Evolutionary conservation across 1,284 basidiomycete species (phyloP).

Genomic region (Ustilago nuda): DNA sequence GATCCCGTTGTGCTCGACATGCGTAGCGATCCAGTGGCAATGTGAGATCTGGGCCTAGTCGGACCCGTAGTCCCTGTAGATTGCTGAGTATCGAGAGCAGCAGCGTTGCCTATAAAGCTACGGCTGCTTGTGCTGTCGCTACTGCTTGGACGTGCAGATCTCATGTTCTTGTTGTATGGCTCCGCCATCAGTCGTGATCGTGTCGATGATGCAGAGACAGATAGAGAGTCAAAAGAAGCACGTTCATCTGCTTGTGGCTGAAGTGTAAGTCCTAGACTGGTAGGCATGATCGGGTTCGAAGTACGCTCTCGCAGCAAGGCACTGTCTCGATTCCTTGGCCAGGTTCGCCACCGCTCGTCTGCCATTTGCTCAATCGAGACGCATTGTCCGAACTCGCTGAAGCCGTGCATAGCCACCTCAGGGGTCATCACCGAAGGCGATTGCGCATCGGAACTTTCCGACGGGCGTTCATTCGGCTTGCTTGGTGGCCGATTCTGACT

Average conservation of each 20-base stretch:
- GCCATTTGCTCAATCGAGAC: slow-evolving; percentile 48
- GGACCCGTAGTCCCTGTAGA: slow-evolving; percentile 17
- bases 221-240: slow-evolving; percentile 16
- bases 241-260: slow-evolving; percentile 7
- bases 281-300: neutral
- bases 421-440: neutral
- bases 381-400: slow-evolving; percentile 44
- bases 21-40: slow-evolving; percentile 24
- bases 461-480: neutral
- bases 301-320: neutral
- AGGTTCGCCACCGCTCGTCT: slow-evolving; percentile 39
- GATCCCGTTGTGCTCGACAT: slow-evolving; percentile 20
- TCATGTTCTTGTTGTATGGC: slow-evolving; percentile 34
- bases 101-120: slow-evolving; percentile 16
- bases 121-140: slow-evolving; percentile 34
- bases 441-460: neutral
- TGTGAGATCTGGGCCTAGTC: slow-evolving; percentile 20
- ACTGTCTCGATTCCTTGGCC: slow-evolving; percentile 23
- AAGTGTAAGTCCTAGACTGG: neutral
- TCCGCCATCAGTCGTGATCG: slow-evolving; percentile 34
- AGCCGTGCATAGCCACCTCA: slow-evolving; percentile 31
- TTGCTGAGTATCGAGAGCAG: slow-evolving; percentile 10
- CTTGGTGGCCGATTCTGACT: neutral
- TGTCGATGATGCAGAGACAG: slow-evolving; percentile 14
- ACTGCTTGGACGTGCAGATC: slow-evolving; percentile 31